These are phyloP conservation scores for Penicillium silybi DNA, from an alignment of 495 filamentous ascomycete genomes.

Conservation along the genomic window DNA sequence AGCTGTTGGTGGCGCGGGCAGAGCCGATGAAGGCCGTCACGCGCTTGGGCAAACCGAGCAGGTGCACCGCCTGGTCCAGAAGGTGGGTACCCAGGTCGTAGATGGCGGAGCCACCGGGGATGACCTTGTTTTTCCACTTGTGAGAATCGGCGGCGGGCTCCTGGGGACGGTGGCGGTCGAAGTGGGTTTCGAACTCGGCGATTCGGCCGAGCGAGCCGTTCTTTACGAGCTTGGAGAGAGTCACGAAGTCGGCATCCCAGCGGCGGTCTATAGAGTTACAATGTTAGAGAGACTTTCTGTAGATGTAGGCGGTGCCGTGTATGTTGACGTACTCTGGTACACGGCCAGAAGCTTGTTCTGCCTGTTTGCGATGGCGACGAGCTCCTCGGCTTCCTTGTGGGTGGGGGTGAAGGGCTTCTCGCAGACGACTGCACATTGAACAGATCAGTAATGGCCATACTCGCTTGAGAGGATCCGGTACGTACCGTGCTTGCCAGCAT, in stretches of 20 bases:
- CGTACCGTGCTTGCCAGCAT: constrained; percentile 69
- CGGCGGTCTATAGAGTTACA: constrained; percentile 54
- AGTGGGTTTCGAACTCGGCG: constrained; percentile 80
- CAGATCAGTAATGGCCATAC: not conserved
- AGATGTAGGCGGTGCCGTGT: not conserved
- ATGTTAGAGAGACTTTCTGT: not conserved
- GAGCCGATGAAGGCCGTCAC: constrained; percentile 67
- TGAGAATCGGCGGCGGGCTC: constrained; percentile 41
- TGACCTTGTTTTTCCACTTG: constrained; percentile 68
- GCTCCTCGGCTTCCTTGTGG: constrained; percentile 62
- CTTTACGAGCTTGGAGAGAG: constrained; percentile 59
- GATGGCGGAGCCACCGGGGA: constrained; percentile 67
- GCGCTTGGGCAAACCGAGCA: constrained; percentile 71
- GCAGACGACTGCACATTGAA: constrained; percentile 52
- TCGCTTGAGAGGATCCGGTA: not conserved
- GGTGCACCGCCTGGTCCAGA: constrained; percentile 71
- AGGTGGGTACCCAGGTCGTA: constrained; percentile 85
- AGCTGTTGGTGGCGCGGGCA: constrained; percentile 56
- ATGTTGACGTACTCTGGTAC: constrained; percentile 62
- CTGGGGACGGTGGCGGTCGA: constrained; percentile 70
- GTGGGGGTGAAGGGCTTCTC: constrained; percentile 89
- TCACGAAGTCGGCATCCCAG: constrained; percentile 82
- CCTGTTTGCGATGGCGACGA: constrained; percentile 61
- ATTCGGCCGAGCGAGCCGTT: constrained; percentile 57
- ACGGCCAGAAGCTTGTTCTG: constrained; percentile 64